Evolutionary conservation across 148 eudicot genomes (phyloP).

Genomic region (Selenicereus undatus): DNA sequence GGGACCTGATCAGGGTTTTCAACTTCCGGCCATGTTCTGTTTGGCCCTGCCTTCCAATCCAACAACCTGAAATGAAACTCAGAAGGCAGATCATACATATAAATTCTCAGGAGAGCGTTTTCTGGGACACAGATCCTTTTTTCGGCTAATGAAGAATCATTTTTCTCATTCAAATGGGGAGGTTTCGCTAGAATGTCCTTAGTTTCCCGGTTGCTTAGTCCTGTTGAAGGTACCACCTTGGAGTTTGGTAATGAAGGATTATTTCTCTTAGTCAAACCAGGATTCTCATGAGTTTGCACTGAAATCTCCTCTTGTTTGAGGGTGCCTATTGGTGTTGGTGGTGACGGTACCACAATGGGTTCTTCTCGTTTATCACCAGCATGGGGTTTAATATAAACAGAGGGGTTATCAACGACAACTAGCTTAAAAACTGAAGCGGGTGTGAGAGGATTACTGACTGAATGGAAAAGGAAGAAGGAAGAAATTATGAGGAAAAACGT

Average conservation of each 20-base stretch:
- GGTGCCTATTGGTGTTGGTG: conserved; percentile 15
- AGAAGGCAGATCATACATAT: conserved; percentile 80
- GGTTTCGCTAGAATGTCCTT: conserved; percentile 15
- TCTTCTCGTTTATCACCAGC: conserved; percentile 7
- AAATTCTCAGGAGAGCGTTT: conserved; percentile 62
- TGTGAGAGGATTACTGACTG: conserved; percentile 40
- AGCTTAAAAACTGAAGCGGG: conserved; percentile 43
- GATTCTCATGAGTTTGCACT: conserved; percentile 14
- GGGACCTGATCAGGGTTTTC: conserved; percentile 46
- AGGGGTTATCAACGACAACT: conserved; percentile 35
- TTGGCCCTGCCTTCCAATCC: conserved; percentile 56
- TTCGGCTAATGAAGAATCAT: conserved; percentile 1
- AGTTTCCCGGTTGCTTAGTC: background rate
- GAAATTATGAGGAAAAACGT: conserved; percentile 49
- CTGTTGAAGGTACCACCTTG: conserved; percentile 3
- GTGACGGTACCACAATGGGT: conserved; percentile 1
- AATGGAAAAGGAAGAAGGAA: conserved; percentile 50
- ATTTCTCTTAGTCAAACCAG: conserved; percentile 5
- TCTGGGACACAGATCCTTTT: conserved; percentile 30
- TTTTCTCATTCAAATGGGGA: conserved; percentile 11
- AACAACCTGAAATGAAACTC: conserved; percentile 84
- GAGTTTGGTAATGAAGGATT: background rate
- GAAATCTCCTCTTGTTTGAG: conserved; percentile 6
- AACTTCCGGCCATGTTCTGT: conserved; percentile 74
- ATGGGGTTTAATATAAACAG: conserved; percentile 19